Evolutionary conservation across 2,329 filamentous ascomycete species (phyloP).

Genomic region (Pseudohalonectria lignicola): DNA sequence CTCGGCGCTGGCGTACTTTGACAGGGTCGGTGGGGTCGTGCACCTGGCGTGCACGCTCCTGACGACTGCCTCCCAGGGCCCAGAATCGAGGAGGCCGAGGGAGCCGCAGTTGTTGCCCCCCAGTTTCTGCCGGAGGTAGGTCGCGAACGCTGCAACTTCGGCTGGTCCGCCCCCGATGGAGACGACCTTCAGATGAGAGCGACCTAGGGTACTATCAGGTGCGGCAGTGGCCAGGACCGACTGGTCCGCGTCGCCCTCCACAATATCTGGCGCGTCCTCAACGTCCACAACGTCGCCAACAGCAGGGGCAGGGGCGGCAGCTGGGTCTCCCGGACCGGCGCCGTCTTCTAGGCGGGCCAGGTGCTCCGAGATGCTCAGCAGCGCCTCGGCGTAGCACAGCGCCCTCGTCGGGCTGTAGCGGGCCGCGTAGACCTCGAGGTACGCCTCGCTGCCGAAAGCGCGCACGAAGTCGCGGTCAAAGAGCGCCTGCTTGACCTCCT

Average conservation of each 20-base stretch:
- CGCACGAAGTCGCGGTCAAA: constrained; percentile 74
- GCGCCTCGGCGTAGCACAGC: constrained; percentile 62
- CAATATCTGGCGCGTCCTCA: constrained; percentile 6
- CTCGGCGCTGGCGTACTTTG: constrained; percentile 39
- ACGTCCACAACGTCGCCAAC: constrained; percentile 1
- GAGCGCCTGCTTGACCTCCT: constrained; percentile 75
- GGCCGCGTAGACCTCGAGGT: constrained; percentile 73
- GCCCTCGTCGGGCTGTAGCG: constrained; percentile 85
- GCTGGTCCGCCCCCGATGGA: constrained; percentile 48
- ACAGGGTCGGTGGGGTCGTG: constrained; percentile 35
- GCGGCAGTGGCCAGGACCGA: background rate
- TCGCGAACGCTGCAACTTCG: constrained; percentile 46
- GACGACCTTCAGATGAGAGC: constrained; percentile 29
- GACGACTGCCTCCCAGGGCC: constrained; percentile 61
- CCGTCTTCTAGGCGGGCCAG: constrained; percentile 20
- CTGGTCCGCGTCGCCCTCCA: background rate
- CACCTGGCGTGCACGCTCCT: constrained; percentile 45
- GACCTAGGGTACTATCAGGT: no score
- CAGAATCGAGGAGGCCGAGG: constrained; percentile 68
- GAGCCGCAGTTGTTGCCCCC: constrained; percentile 7
- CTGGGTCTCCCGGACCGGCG: background rate
- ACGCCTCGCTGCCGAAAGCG: constrained; percentile 63
- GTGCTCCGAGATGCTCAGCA: constrained; percentile 26
- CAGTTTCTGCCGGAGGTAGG: constrained; percentile 22
- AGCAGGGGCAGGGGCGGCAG: constrained; percentile 5